These are phyloP conservation scores for Starmerella stigmatis DNA, from an alignment of 805 yeast genomes.

Conservation along the genomic window DNA sequence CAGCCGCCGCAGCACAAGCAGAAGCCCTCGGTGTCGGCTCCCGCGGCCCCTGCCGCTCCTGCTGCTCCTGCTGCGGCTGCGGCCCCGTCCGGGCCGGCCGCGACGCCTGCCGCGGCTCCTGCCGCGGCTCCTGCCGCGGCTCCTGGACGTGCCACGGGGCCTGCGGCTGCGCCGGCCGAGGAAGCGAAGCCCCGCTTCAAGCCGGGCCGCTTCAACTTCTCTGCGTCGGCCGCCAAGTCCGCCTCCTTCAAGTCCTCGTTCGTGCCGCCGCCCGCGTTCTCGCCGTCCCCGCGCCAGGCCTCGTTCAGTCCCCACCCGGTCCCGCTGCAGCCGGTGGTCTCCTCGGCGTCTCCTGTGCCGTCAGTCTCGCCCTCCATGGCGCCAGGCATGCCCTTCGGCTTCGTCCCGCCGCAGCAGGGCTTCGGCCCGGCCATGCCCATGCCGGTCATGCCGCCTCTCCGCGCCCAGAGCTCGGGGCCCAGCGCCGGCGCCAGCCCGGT, in stretches of 20 bases:
- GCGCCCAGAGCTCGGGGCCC: not conserved
- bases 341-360: conserved; percentile 1
- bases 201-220: conserved; percentile 39
- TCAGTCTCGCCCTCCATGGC: not conserved
- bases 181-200: not conserved
- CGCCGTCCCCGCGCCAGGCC: conserved; percentile 5
- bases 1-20: not conserved
- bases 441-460: conserved; percentile 8
- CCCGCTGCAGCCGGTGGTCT: conserved; percentile 1
- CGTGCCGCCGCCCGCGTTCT: conserved; percentile 38
- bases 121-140: too few species aligned
- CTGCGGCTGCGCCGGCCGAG: not conserved
- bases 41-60: too few species aligned
- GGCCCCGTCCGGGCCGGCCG: too few species aligned
- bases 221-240: conserved; percentile 54
- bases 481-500: not conserved
- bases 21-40: too few species aligned
- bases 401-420: conserved; percentile 21
- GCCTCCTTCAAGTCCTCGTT: conserved; percentile 43
- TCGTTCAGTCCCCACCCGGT: conserved; percentile 11
- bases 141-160: too few species aligned
- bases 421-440: conserved; percentile 15
- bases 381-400: conserved; percentile 11
- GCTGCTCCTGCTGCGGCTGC: too few species aligned
- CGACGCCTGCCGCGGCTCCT: not conserved